Evolutionary conservation across 495 filamentous ascomycete genomes (phyloP).

Genomic region (Trichoderma virens): DNA sequence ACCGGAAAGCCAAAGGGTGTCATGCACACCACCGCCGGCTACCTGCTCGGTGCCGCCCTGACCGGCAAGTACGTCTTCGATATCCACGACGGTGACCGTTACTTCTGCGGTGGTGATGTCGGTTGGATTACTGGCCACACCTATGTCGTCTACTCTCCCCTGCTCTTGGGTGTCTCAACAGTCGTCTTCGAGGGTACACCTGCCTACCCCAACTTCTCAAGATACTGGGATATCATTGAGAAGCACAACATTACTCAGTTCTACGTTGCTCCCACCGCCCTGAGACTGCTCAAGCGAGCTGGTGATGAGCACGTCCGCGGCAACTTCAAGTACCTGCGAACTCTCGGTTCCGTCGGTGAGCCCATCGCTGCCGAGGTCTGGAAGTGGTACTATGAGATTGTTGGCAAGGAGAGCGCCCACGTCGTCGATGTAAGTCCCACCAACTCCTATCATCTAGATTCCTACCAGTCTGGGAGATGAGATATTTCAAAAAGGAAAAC

Average conservation of each 20-base stretch:
- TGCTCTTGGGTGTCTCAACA: constrained; percentile 85
- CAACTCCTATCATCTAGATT: constrained; percentile 12
- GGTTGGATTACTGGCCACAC: constrained; percentile 99
- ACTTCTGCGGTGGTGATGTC: constrained; percentile 97
- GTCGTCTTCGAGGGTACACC: constrained; percentile 99
- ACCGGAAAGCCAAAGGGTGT: constrained; percentile 99
- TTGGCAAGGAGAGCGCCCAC: constrained; percentile 89
- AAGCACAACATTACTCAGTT: constrained; percentile 95
- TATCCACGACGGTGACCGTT: constrained; percentile 85
- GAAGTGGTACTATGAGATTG: constrained; percentile 98
- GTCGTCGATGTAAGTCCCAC: constrained; percentile 75
- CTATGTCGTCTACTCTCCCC: constrained; percentile 94
- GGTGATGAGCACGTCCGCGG: constrained; percentile 85
- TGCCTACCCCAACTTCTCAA: constrained; percentile 93
- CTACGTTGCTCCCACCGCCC: constrained; percentile 93
- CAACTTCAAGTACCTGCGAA: constrained; percentile 79
- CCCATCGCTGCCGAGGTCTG: constrained; percentile 98
- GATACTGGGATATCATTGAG: constrained; percentile 98
- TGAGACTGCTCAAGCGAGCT: constrained; percentile 88
- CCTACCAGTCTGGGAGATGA: not conserved
- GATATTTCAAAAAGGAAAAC: not conserved
- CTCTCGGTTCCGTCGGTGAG: constrained; percentile 95
- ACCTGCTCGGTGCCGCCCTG: constrained; percentile 82
- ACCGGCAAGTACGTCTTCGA: constrained; percentile 99
- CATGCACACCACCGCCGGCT: constrained; percentile 95